Base-by-base conservation (phyloP, 2,329 filamentous ascomycete species). In the Microdochium trichocladiopsis region DNA sequence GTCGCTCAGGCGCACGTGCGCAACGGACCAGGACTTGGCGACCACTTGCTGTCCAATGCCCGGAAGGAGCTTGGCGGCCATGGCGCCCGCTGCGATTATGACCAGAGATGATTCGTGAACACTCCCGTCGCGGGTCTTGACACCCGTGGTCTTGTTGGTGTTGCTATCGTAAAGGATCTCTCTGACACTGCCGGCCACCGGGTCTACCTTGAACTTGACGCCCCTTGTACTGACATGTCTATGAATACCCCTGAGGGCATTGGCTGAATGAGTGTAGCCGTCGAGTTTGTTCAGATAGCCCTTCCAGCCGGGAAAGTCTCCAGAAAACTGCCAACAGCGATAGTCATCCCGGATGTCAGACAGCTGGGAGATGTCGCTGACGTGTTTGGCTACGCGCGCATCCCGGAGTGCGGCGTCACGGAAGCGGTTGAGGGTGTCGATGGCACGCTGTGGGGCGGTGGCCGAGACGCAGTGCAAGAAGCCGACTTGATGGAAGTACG, bases 1-100 rank as follows among this genome's bases (percentile, higher is more conserved):
- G 6, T 77, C 71, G 0, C 72, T 81, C 1, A 86, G 71, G 48
- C 78, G 75, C 2, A 85, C 69, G 58, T 86, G 82, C 0, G 77
- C 81, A 1, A 86, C 75, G 0, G 78, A 75, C 78, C 80, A 85
- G 1, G 43, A 47, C 43, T 47, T 82, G 0, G 75, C 73, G 2
- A 82, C 70, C 37, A 78, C 75, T 0, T 62, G 63, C 2, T 75
- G 76, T 2, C 80, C 61, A n/a, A 25, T 11, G 16, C 74, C 65
- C 0, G 82, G 80, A 1, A 76, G 50, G 1, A 85, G 62, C 1
- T 61, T 67, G 1, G 72, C 71, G 0, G 70, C 72, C 4, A 69
- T 71, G 0, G 80, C 81, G 0, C 82, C 82, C 0, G 74, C 68
- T 0, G 79, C 73, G 1, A 81, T 67, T 12, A 85, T 72, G 2